Base-by-base conservation (phyloP, 2,329 filamentous ascomycete species). In the Aspergillus costaricaensis region DNA sequence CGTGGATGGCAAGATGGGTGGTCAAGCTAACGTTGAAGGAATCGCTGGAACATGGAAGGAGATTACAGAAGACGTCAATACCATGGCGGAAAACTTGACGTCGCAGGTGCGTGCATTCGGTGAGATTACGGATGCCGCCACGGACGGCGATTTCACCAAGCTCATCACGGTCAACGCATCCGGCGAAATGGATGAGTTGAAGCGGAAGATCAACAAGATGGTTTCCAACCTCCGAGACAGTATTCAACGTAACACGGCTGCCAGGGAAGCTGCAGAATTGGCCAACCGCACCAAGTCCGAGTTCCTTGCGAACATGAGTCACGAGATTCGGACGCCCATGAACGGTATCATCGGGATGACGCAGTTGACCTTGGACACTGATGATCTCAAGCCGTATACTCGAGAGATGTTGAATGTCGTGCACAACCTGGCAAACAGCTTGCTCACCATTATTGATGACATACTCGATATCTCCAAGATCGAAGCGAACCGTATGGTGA, bases 151-250 rank as follows among this genome's bases (percentile, higher is more conserved):
- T 77, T 98, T 98, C 76, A 96, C 92, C 23, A 96, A 97, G 75
- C 87, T 96, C 60, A 94, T 99, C 75, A 96, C 95, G 51, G 94
- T 99, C 17, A 93, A 97, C 76, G 95, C 95, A 19, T 97, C 94
- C 12, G 95, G 95, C 65, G 95, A 99, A 78, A 98, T 99, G 95
- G 95, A 98, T 77, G 94, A 98, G 77, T 84, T 99, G 69, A 99
- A 99, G 80, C 88, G 93, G 71, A 98, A 98, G 83, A 98, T 99
- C 84, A 99, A 98, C 76, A 91, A 96, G 81, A 99, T 99, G 95
- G 93, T 98, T 56, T 95, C 91, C 74, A 96, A 96, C 74, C 81
- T 99, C 64, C 85, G 94, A 68, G 95, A 98, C 78, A 96, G 91
- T 83, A 97, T 99, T 68, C 93, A 98, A 76, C 88, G 92, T 75